Evolutionary conservation across 108 stramenopile genomes (phyloP).

Genomic region (Mayamaea pseudoterrestris): DNA sequence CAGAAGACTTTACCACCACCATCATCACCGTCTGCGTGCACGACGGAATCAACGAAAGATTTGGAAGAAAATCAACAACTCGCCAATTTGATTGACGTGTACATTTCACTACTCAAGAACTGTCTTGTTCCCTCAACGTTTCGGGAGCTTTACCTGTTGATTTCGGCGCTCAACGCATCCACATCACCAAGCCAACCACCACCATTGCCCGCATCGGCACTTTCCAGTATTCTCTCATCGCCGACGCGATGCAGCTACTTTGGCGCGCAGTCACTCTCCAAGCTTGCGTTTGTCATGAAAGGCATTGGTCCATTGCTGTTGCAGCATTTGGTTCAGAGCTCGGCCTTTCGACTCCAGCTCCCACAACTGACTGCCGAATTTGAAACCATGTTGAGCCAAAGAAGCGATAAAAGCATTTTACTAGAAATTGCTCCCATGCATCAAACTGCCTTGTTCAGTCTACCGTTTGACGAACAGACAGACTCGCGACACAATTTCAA

Average conservation of each 20-base stretch:
- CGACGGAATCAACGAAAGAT: neutral
- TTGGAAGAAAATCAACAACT: slow-evolving; percentile 8
- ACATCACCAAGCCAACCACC: neutral
- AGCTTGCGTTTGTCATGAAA: neutral
- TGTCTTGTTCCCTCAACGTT: slow-evolving; percentile 56
- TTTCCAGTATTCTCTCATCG: neutral
- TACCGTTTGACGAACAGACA: slow-evolving; percentile 57
- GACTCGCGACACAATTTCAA: slow-evolving; percentile 71
- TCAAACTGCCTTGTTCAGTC: slow-evolving; percentile 42
- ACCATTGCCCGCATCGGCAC: neutral
- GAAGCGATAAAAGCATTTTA: neutral
- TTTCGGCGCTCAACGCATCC: slow-evolving; percentile 29
- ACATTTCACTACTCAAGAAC: slow-evolving; percentile 36
- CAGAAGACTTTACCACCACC: neutral
- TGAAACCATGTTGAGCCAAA: neutral
- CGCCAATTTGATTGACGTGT: slow-evolving; percentile 34
- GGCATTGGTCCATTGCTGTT: slow-evolving; percentile 2
- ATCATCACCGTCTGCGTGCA: neutral
- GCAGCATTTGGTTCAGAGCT: slow-evolving; percentile 5
- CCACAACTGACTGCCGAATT: slow-evolving; percentile 11
- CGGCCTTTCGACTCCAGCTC: slow-evolving; percentile 10
- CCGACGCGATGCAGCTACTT: slow-evolving; percentile 3
- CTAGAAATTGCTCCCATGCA: slow-evolving; percentile 3
- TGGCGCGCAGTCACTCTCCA: neutral
- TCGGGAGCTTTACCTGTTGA: slow-evolving; percentile 58